Evolutionary conservation across 2,329 filamentous ascomycete genomes (phyloP).

Genomic region (Paracamarosporium sp.): DNA sequence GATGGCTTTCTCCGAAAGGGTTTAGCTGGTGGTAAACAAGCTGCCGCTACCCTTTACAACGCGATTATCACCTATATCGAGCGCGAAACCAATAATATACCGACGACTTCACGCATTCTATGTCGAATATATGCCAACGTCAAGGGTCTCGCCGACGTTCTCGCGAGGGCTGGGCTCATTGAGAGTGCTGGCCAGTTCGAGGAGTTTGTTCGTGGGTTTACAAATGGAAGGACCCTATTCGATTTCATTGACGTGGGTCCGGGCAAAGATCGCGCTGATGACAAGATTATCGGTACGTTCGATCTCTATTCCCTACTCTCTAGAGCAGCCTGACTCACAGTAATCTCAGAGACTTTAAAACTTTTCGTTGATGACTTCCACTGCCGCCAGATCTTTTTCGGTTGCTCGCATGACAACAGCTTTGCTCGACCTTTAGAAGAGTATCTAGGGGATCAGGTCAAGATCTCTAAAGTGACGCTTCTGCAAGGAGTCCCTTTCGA

Average conservation of each 20-base stretch:
- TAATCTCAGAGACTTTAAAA: slow-evolving; percentile 59
- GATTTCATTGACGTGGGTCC: slow-evolving; percentile 55
- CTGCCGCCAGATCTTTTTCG: slow-evolving; percentile 67
- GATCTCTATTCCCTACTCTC: neutral
- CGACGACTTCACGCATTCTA: slow-evolving; percentile 54
- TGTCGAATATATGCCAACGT: slow-evolving; percentile 63
- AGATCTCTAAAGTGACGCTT: slow-evolving; percentile 59
- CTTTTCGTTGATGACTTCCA: slow-evolving; percentile 63
- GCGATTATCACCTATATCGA: slow-evolving; percentile 54
- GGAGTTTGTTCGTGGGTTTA: slow-evolving; percentile 64
- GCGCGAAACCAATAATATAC: slow-evolving; percentile 43
- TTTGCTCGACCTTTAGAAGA: slow-evolving; percentile 62
- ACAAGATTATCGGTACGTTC: slow-evolving; percentile 57
- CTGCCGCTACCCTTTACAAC: slow-evolving; percentile 57
- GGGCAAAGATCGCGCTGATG: slow-evolving; percentile 55
- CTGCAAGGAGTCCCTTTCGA: slow-evolving; percentile 64
- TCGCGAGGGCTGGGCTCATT: slow-evolving; percentile 54
- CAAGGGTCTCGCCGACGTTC: slow-evolving; percentile 57
- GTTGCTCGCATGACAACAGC: slow-evolving; percentile 63
- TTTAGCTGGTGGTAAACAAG: slow-evolving; percentile 60
- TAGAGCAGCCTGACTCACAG: neutral
- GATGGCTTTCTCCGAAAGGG: slow-evolving; percentile 58
- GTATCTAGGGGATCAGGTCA: slow-evolving; percentile 50
- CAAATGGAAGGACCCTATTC: slow-evolving; percentile 54
- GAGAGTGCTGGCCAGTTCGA: slow-evolving; percentile 52